Base-by-base conservation (phyloP, 768 basidiomycete species). In the Exidia glandulosa region DNA sequence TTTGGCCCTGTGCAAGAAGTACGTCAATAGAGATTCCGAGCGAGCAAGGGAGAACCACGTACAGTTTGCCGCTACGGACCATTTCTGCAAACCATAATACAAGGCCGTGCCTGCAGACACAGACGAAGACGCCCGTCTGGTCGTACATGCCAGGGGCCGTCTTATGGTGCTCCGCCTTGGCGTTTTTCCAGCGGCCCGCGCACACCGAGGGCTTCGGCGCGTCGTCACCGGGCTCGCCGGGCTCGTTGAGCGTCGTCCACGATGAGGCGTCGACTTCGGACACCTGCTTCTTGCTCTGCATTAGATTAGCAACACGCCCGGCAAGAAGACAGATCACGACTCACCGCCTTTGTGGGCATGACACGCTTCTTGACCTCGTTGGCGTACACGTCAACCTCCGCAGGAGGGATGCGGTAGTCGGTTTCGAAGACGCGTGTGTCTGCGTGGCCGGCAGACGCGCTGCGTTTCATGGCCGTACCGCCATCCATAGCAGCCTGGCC, bases 1-100 rank as follows among this genome's bases (percentile, higher is more conserved):
- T 23, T 59, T 59, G 3, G 58, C 58, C 32, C 58, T 59, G 16
- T 45, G 31, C 5, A 29, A 31, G 16, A n/a, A 34, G 7, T 27
- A 25, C 13, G 19, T 47, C 19, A 47, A 13, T 25, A 41, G 2
- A 25, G 16, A 5, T 13, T 3, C 4, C 6, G 12, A 4, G 19
- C 12, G 27, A 2, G 41, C 29, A 12, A 23, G 1, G 41, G 55
- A 37, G 37, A 10, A 41, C 6, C 16, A 79, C 80, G 71, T 65
- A 81, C 81, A 68, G 62, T 66, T 34, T 75, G 77, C 81, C 81
- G 82, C 81, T 47, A 19, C 32, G 32, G 9, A 47, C 13, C 58
- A 59, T 59, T 31, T 59, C 58, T 14, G 34, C 41, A 5, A 23
- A 59, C 23, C 34, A 59, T 2, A 48, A 32, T 6, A 48, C 58